Conservation (phyloP, 2,329 filamentous ascomycete genomes). For the Pseudomassariella vexata region DNA sequence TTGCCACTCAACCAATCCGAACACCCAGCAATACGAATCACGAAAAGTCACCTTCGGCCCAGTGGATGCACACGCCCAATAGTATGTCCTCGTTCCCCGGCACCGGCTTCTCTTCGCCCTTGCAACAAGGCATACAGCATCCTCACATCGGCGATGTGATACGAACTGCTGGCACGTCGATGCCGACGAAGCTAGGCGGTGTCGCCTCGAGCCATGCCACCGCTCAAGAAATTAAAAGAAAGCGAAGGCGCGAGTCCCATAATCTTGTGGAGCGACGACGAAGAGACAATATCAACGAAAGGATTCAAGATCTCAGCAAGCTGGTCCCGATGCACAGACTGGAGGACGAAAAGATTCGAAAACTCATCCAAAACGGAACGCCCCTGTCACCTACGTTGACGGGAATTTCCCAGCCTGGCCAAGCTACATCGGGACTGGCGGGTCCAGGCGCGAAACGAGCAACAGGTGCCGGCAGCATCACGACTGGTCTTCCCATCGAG, state of each 20-base stretch:
- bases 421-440: slow-evolving; percentile 81
- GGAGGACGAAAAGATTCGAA: slow-evolving; percentile 95
- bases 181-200: slow-evolving; percentile 75
- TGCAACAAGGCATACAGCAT: slow-evolving; percentile 60
- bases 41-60: slow-evolving; percentile 78
- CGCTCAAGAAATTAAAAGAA: slow-evolving; percentile 90
- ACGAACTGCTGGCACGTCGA: slow-evolving; percentile 79
- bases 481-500: slow-evolving; percentile 84
- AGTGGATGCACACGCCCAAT: slow-evolving; percentile 83
- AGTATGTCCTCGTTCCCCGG: slow-evolving; percentile 83
- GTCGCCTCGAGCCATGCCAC: slow-evolving; percentile 53
- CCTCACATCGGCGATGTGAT: slow-evolving; percentile 85
- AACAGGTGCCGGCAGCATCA: slow-evolving; percentile 75
- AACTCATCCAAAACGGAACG: slow-evolving; percentile 88
- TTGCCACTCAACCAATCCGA: slow-evolving; percentile 73
- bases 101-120: slow-evolving; percentile 82
- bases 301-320: slow-evolving; percentile 92
- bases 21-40: slow-evolving; percentile 60
- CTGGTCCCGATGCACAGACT: slow-evolving; percentile 87
- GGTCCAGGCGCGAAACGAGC: slow-evolving; percentile 79
- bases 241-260: slow-evolving; percentile 86
- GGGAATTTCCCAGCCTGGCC: slow-evolving; percentile 61
- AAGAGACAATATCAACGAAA: slow-evolving; percentile 96
- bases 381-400: slow-evolving; percentile 79
- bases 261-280: slow-evolving; percentile 93